Conservation (phyloP, 2,329 filamentous ascomycete genomes). For the Exophiala alcalophila region DNA sequence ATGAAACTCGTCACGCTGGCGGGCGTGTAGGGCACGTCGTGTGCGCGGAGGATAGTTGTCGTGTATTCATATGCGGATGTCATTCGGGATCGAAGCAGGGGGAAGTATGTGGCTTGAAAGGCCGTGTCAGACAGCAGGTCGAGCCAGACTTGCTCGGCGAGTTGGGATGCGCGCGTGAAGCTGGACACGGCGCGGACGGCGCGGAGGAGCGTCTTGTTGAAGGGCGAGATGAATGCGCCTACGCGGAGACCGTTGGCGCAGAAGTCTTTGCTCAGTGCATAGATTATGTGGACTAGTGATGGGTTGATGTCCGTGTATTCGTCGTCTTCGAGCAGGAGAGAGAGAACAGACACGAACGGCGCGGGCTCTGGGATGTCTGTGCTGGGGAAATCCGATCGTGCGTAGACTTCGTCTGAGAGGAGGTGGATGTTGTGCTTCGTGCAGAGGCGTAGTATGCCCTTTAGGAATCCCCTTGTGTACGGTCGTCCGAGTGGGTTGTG, state of each 20-base stretch:
- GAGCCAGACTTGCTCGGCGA: constrained; percentile 39
- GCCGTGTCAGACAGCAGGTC: constrained; percentile 21
- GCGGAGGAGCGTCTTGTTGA: constrained; percentile 40
- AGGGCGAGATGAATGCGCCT: constrained; percentile 46
- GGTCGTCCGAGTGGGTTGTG: constrained; percentile 54
- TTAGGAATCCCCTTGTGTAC: constrained; percentile 42
- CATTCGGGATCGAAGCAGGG: constrained; percentile 19
- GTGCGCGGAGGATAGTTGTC: constrained; percentile 11
- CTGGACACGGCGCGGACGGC: constrained; percentile 42
- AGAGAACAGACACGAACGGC: constrained; percentile 48
- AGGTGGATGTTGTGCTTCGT: constrained; percentile 51
- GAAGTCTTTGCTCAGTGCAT: constrained; percentile 27
- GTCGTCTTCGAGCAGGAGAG: constrained; percentile 45
- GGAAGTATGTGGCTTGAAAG: constrained; percentile 22
- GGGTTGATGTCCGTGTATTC: constrained; percentile 50
- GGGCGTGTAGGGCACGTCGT: constrained; percentile 19
- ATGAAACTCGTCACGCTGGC: constrained; percentile 25
- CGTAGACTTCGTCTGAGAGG: constrained; percentile 60
- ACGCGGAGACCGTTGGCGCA: constrained; percentile 25
- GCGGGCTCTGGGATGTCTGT: constrained; percentile 31
- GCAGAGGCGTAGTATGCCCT: constrained; percentile 49
- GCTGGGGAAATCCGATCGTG: constrained; percentile 48
- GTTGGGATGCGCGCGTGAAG: constrained; percentile 49
- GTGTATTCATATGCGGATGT: constrained; percentile 23
- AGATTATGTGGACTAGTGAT: constrained; percentile 23